These are phyloP conservation scores for Diaporthe velutina DNA, from an alignment of 2,329 filamentous ascomycete genomes.

Conservation along the genomic window DNA sequence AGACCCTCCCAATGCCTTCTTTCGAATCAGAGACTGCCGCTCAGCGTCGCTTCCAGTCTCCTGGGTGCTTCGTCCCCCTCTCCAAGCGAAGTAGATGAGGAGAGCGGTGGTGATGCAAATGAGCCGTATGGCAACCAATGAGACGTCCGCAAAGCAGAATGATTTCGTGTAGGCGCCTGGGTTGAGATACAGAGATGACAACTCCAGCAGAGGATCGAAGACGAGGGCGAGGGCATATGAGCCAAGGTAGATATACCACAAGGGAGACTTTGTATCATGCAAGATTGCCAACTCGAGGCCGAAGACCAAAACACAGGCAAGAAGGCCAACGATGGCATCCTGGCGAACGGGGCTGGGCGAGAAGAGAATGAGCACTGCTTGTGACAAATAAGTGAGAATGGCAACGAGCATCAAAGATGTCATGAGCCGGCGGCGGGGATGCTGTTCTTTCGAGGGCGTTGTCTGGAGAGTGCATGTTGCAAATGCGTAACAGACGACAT, in stretches of 20 bases:
- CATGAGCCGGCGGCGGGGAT: slow-evolving; percentile 58
- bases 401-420: slow-evolving; percentile 58
- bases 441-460: slow-evolving; percentile 51
- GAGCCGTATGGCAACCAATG: slow-evolving; percentile 50
- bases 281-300: slow-evolving; percentile 70
- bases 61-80: slow-evolving; percentile 41
- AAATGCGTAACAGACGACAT: slow-evolving; percentile 62
- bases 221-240: slow-evolving; percentile 70
- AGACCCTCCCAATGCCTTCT: slow-evolving; percentile 45
- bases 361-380: slow-evolving; percentile 56
- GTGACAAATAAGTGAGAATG: slow-evolving; percentile 61
- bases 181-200: slow-evolving; percentile 43
- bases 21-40: slow-evolving; percentile 68
- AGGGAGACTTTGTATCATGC: slow-evolving; percentile 60
- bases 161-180: slow-evolving; percentile 27
- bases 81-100: slow-evolving; percentile 47
- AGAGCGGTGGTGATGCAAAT: slow-evolving; percentile 51
- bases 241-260: slow-evolving; percentile 75
- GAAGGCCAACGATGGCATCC: slow-evolving; percentile 66
- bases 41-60: slow-evolving; percentile 63
- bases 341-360: slow-evolving; percentile 49
- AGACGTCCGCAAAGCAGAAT: slow-evolving; percentile 47
- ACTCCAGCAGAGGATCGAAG: slow-evolving; percentile 64
- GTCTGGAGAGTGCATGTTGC: slow-evolving; percentile 68
- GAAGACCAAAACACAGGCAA: slow-evolving; percentile 75